Conservation (phyloP, 2,329 filamentous ascomycete species). For the Penicillium sp. region DNA sequence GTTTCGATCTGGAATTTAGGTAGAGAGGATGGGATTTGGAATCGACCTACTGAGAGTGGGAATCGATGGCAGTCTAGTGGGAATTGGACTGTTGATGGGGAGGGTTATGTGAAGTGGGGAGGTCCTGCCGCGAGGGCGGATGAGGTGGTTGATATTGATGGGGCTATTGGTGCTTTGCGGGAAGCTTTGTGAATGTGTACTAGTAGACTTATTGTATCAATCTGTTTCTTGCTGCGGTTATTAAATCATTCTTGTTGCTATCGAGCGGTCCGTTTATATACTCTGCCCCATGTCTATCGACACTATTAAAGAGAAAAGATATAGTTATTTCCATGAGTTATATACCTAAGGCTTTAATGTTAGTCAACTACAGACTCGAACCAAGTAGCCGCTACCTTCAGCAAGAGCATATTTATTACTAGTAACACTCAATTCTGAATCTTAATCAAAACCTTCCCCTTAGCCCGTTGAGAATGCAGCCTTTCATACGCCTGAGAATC, state of each 20-base stretch:
- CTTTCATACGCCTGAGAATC: not conserved
- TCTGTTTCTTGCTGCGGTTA: no score
- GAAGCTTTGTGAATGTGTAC: not conserved
- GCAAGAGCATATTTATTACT: no score
- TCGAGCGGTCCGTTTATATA: no score
- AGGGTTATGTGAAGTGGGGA: slow-evolving; percentile 13
- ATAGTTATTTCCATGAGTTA: no score
- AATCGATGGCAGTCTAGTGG: slow-evolving; percentile 30
- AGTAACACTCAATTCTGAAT: no score
- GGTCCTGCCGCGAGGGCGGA: slow-evolving; percentile 1
- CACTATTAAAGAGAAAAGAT: no score
- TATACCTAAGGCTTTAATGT: no score
- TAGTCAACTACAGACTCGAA: no score
- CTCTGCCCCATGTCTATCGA: no score
- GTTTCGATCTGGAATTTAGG: slow-evolving; percentile 9
- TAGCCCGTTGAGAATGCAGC: not conserved
- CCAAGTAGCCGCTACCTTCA: no score
- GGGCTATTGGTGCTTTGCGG: slow-evolving; percentile 3
- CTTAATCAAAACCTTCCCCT: not conserved
- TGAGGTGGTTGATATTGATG: slow-evolving; percentile 6
- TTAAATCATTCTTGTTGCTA: no score
- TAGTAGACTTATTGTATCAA: no score
- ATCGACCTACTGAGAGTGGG: slow-evolving; percentile 30
- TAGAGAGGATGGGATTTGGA: slow-evolving; percentile 21
- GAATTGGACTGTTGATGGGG: slow-evolving; percentile 19